Percentiles rank a stretch among this genome's conserved stretches.
These are phyloP conservation scores for Fusarium virguliforme DNA, from an alignment of 2,329 filamentous ascomycete genomes.

Conservation along the genomic window DNA sequence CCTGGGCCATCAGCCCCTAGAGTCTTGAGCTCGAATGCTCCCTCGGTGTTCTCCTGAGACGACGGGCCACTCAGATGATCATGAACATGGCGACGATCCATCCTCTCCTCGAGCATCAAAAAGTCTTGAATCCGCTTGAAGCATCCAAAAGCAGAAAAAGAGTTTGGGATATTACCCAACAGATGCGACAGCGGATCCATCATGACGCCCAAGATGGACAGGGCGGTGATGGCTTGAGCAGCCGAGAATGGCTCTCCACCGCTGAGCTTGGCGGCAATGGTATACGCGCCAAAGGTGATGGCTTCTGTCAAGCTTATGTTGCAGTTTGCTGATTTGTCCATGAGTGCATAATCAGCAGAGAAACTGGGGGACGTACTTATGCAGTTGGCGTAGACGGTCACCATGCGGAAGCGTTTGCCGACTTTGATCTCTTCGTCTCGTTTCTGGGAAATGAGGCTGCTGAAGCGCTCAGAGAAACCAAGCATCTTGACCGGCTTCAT, in stretches of 20 bases:
- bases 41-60: constrained; percentile 2
- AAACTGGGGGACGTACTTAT: constrained; percentile 46
- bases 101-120: constrained; percentile 45
- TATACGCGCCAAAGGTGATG: constrained; percentile 54
- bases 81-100: constrained; percentile 46
- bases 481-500: constrained; percentile 58
- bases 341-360: not conserved
- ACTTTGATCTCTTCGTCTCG: constrained; percentile 49
- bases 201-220: constrained; percentile 54
- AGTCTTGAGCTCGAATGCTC: constrained; percentile 27
- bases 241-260: constrained; percentile 50
- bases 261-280: constrained; percentile 49
- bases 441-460: constrained; percentile 45
- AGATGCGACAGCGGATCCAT: constrained; percentile 48
- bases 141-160: constrained; percentile 52
- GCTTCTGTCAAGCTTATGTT: constrained; percentile 50
- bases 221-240: constrained; percentile 52
- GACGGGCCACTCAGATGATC: not conserved
- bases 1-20: constrained; percentile 22
- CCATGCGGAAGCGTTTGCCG: constrained; percentile 48
- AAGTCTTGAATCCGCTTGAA: constrained; percentile 55
- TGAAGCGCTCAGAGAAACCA: constrained; percentile 51
- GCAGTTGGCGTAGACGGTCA: constrained; percentile 51
- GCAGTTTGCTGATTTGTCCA: constrained; percentile 45
- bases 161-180: constrained; percentile 48